Percentiles rank a stretch among this genome's conserved stretches.
phyloP scores from a whole-genome alignment of 768 basidiomycete species.

The Amanita phalloides region DNA sequence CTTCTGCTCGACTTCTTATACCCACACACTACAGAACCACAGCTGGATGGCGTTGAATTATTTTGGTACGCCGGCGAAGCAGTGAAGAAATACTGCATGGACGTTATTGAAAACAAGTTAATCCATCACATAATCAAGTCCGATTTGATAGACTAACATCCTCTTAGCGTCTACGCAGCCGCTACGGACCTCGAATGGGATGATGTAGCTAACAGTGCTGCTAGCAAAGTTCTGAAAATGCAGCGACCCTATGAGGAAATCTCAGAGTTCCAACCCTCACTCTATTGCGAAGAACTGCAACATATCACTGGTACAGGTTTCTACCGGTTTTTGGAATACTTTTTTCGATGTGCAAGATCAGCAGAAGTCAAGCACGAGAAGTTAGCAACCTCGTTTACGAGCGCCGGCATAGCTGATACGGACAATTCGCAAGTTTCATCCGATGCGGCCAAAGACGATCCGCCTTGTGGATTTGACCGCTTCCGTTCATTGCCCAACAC shows the following conservation, averaged over 20 bases:
- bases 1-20: constrained; percentile 5
- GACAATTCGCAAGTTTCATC: background rate
- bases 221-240: background rate
- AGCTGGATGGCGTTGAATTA: background rate
- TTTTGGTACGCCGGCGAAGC: constrained; percentile 1
- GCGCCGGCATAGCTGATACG: background rate
- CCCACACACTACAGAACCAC: background rate
- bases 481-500: constrained; percentile 1
- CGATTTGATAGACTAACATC: background rate
- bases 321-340: background rate
- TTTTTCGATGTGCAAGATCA: background rate
- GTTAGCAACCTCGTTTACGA: background rate
- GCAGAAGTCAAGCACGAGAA: background rate
- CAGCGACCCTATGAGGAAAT: background rate
- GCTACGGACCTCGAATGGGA: background rate
- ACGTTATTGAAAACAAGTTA: constrained; percentile 2
- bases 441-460: background rate
- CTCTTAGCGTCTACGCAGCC: background rate
- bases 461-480: background rate
- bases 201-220: background rate
- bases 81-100: constrained; percentile 4
- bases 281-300: background rate
- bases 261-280: no score
- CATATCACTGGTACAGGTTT: background rate
- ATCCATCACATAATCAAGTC: background rate